A percentile compares a stretch with the other conserved stretches of the same genome.
These are phyloP conservation scores for Sclerotinia nivalis DNA, from an alignment of 2,329 filamentous ascomycete species.

Conservation along the genomic window DNA sequence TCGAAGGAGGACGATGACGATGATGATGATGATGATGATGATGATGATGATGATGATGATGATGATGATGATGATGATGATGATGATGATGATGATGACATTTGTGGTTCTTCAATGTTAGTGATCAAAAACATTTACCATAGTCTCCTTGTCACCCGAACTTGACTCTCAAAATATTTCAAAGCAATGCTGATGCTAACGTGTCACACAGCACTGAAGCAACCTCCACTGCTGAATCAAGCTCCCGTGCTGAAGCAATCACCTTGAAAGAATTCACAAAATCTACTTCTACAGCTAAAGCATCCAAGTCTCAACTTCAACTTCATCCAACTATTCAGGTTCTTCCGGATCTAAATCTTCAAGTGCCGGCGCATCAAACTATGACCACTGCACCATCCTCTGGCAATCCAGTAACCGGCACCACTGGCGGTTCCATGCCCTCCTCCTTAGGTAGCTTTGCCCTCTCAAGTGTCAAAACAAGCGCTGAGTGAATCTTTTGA, in stretches of 20 bases:
- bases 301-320: background rate
- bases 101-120: background rate
- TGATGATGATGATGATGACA: conserved; percentile 5
- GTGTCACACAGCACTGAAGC: background rate
- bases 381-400: background rate
- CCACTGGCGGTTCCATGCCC: background rate
- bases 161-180: background rate
- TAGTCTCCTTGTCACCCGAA: background rate
- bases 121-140: background rate
- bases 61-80: conserved; percentile 6
- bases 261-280: background rate
- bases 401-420: background rate
- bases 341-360: background rate
- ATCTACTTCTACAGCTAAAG: background rate
- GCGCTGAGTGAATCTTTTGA: conserved; percentile 49
- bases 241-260: background rate
- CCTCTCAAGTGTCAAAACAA: conserved; percentile 47
- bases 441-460: conserved; percentile 44
- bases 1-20: background rate
- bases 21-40: conserved; percentile 9
- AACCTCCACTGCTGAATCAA: background rate
- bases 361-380: background rate
- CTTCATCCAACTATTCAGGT: background rate
- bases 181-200: background rate
- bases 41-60: conserved; percentile 8